phyloP scores from a whole-genome alignment of 2,329 filamentous ascomycete genomes.

The Diaporthe sp. region DNA sequence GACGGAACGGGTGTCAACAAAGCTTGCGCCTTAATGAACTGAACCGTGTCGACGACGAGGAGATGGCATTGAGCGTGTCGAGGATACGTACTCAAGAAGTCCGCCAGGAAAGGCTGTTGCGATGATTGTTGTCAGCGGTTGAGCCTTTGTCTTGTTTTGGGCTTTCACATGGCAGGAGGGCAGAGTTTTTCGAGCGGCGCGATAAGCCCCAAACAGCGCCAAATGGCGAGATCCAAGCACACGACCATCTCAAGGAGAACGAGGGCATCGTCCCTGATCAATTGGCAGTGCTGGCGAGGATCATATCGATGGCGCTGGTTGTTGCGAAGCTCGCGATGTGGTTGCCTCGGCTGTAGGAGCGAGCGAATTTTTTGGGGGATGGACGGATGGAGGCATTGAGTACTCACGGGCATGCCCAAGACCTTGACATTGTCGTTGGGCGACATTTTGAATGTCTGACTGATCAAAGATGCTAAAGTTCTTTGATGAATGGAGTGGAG shows the following conservation, averaged over 20 bases:
- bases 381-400: constrained; percentile 39
- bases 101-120: constrained; percentile 88
- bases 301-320: constrained; percentile 24
- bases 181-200: constrained; percentile 31
- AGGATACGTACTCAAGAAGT: constrained; percentile 94
- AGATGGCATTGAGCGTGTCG: constrained; percentile 20
- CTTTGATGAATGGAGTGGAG: constrained; percentile 72
- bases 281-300: not conserved
- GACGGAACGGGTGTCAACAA: constrained; percentile 15
- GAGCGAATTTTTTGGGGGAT: constrained; percentile 20
- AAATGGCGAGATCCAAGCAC: not conserved
- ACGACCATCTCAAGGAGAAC: constrained; percentile 25
- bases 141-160: constrained; percentile 12
- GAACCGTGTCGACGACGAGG: not conserved
- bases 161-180: constrained; percentile 38
- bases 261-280: constrained; percentile 19
- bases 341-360: constrained; percentile 29
- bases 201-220: constrained; percentile 38
- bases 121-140: constrained; percentile 40
- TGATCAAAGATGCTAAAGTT: constrained; percentile 56
- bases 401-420: constrained; percentile 78
- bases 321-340: constrained; percentile 24
- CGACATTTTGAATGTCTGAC: constrained; percentile 64
- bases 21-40: not conserved
- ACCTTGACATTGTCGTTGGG: constrained; percentile 68